Evolutionary conservation across 2,329 filamentous ascomycete genomes (phyloP).

Genomic region (Tolypocladium amazonense): DNA sequence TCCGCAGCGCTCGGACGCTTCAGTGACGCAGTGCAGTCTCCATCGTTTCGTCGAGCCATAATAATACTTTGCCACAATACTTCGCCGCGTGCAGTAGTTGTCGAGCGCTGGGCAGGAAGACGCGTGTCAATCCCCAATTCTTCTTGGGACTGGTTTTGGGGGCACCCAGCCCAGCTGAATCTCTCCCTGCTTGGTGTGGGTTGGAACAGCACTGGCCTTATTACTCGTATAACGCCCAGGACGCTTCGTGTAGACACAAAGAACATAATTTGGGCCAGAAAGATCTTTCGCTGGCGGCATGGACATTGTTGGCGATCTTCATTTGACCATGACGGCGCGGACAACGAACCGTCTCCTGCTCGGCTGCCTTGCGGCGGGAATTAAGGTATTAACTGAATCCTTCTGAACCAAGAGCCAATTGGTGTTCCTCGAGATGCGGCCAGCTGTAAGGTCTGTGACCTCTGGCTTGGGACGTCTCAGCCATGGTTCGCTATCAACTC

Average conservation of each 20-base stretch:
- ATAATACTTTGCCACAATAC: no score
- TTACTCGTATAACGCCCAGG: no score
- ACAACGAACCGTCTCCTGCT: not conserved
- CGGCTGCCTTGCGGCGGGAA: not conserved
- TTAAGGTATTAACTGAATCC: not conserved
- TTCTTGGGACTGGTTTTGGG: no score
- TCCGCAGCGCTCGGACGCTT: not conserved
- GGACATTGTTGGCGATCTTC: not conserved
- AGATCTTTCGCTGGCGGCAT: not conserved
- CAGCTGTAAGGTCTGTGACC: not conserved
- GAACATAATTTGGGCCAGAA: not conserved
- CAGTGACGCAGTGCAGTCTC: not conserved
- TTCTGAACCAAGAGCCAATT: not conserved
- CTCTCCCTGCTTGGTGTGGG: no score
- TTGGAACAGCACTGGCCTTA: no score
- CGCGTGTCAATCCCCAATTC: not conserved
- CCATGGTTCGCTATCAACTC: not conserved
- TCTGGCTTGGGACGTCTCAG: not conserved
- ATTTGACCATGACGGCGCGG: not conserved
- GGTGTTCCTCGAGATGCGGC: not conserved
- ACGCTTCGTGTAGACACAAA: no score
- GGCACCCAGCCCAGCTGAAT: no score
- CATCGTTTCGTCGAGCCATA: not conserved
- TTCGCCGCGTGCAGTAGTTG: not conserved
- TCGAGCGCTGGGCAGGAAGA: not conserved